These are phyloP conservation scores for Gardenia jasminoides DNA, from an alignment of 257 asterid genomes.

Conservation along the genomic window DNA sequence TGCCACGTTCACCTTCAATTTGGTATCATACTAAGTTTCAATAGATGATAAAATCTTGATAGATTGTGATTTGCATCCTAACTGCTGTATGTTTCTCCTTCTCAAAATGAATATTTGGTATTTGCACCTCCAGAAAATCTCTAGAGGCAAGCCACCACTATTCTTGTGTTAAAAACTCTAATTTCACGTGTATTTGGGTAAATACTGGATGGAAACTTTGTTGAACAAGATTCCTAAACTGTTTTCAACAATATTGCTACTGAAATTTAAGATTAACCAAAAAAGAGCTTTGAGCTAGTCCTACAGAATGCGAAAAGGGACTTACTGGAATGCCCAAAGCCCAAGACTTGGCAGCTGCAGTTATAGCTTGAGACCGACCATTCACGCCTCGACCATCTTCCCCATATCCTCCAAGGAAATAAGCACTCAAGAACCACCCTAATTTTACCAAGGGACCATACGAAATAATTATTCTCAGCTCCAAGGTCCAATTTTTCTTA, in stretches of 20 bases:
- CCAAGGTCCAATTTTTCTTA: neutral
- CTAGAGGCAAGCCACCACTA: neutral
- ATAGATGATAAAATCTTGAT: neutral
- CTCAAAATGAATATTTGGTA: neutral
- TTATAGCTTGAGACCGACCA: constrained; percentile 59
- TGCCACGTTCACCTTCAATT: too few species aligned
- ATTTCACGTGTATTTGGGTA: neutral
- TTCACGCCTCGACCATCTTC: constrained; percentile 86
- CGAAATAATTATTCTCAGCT: constrained; percentile 2
- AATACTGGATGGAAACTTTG: too few species aligned
- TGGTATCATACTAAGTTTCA: neutral
- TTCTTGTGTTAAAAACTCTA: neutral
- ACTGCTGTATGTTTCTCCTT: neutral
- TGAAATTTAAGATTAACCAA: neutral
- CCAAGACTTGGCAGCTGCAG: constrained; percentile 88
- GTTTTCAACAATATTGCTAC: neutral
- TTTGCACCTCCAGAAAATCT: neutral
- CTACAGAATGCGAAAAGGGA: neutral
- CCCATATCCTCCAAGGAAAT: constrained; percentile 86
- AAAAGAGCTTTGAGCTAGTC: neutral
- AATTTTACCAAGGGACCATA: constrained; percentile 16
- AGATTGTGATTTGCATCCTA: too few species aligned
- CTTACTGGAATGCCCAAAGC: constrained; percentile 65
- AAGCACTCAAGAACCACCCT: constrained; percentile 97
- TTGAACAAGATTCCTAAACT: neutral